These are phyloP conservation scores for Acanthamoeba healyi DNA, from an alignment of 208 protist species.

Conservation along the genomic window DNA sequence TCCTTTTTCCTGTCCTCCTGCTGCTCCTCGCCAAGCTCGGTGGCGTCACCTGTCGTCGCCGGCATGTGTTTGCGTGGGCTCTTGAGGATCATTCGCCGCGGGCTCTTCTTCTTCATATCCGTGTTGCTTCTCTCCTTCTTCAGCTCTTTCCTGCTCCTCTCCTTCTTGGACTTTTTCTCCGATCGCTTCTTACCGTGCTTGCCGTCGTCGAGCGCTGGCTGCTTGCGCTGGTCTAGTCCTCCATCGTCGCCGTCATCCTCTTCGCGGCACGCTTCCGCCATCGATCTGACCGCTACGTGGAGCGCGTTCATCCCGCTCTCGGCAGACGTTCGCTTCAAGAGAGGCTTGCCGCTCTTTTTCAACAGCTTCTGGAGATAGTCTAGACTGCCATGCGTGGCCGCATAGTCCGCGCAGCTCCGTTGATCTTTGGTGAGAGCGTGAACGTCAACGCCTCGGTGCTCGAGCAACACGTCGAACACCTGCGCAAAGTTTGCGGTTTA, in stretches of 20 bases:
- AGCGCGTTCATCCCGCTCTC: neutral
- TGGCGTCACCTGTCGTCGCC: neutral
- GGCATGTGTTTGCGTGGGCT: constrained; percentile 1
- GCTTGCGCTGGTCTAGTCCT: too few relatives aligned
- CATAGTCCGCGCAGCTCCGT: neutral
- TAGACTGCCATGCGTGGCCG: neutral
- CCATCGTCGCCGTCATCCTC: too few relatives aligned
- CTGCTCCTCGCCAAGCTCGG: neutral
- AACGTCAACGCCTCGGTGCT: neutral
- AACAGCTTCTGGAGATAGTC: constrained; percentile 5
- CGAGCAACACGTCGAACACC: constrained; percentile 14
- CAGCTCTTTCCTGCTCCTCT: constrained; percentile 19
- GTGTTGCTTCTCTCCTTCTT: constrained; percentile 22
- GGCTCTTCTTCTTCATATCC: constrained; percentile 5
- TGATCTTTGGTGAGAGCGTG: constrained; percentile 12
- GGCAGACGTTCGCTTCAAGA: neutral
- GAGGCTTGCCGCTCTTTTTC: neutral
- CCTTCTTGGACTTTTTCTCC: neutral
- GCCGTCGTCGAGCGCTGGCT: neutral
- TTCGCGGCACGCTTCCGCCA: too few relatives aligned
- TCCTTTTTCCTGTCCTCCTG: too few relatives aligned
- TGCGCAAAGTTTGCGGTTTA: too few relatives aligned
- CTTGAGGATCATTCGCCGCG: constrained; percentile 34
- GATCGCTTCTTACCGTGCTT: neutral
- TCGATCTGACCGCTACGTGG: neutral